Evolutionary conservation across 805 yeast genomes (phyloP).

Genomic region (Wickerhamomyces pijperi): DNA sequence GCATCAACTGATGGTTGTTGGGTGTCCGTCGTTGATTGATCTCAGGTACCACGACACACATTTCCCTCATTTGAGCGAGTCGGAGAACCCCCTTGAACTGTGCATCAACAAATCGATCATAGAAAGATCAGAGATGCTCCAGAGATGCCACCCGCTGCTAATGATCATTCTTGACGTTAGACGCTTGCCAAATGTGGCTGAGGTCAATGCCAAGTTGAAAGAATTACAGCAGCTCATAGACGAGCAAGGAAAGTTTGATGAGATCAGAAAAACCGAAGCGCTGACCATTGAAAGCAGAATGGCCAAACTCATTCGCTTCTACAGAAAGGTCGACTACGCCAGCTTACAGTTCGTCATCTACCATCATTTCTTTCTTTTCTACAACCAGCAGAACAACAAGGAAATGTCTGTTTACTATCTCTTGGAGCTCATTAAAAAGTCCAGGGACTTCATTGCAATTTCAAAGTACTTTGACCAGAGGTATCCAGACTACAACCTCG

Average conservation of each 20-base stretch:
- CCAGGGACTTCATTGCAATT: conserved; percentile 4
- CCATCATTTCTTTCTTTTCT: conserved; percentile 13
- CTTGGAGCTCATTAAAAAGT: conserved; percentile 3
- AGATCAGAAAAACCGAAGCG: conserved; percentile 10
- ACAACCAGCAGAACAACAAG: conserved; percentile 7
- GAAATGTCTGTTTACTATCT: conserved; percentile 9
- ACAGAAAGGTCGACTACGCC: conserved; percentile 5
- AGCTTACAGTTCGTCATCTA: conserved; percentile 13
- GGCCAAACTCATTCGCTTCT: conserved; percentile 6
- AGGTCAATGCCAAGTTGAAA: conserved; percentile 3
- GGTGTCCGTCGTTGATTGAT: conserved; percentile 15
- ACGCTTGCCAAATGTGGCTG: conserved; percentile 8
- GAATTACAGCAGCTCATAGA: conserved; percentile 8
- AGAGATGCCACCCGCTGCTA: conserved; percentile 10
- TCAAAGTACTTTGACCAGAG: conserved; percentile 10
- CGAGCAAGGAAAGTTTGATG: conserved; percentile 4
- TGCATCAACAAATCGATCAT: conserved; percentile 9
- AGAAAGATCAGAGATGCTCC: conserved; percentile 8
- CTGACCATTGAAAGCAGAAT: conserved; percentile 10
- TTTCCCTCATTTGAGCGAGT: conserved; percentile 15
- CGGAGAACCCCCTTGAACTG: conserved; percentile 12
- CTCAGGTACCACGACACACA: conserved; percentile 13
- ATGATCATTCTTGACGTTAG: conserved; percentile 11
- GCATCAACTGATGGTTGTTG: conserved; percentile 12
- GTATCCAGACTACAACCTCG: conserved; percentile 7